phyloP scores from a whole-genome alignment of 108 stramenopile genomes.

The Nannochloropsis gaditana region DNA sequence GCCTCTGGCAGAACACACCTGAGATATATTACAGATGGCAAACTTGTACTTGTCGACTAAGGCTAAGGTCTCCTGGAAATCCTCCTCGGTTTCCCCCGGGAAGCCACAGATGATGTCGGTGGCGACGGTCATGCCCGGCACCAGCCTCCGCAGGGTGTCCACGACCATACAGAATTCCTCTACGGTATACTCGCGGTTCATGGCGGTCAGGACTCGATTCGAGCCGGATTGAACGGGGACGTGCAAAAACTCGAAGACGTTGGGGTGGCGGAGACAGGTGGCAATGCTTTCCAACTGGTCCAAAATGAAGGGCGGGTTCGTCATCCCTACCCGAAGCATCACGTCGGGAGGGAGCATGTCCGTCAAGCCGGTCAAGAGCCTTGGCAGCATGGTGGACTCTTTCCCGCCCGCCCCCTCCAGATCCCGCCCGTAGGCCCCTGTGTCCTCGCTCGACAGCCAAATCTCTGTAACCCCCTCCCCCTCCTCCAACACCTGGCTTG shows the following conservation, averaged over 20 bases:
- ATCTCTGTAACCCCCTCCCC: constrained; percentile 53
- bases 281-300: constrained; percentile 42
- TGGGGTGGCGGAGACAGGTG: constrained; percentile 18
- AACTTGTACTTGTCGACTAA: constrained; percentile 41
- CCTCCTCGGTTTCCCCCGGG: constrained; percentile 50
- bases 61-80: constrained; percentile 43
- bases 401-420: constrained; percentile 21
- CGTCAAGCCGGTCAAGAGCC: neutral
- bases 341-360: neutral
- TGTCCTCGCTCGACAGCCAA: constrained; percentile 56
- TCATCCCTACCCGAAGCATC: constrained; percentile 56
- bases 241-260: constrained; percentile 52
- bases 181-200: constrained; percentile 56
- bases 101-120: constrained; percentile 59
- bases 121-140: constrained; percentile 43
- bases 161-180: constrained; percentile 39
- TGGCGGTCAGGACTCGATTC: constrained; percentile 41
- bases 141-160: constrained; percentile 29
- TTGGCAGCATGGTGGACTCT: neutral
- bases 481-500: constrained; percentile 27
- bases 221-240: constrained; percentile 52
- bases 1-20: neutral
- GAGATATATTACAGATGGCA: constrained; percentile 45
- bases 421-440: constrained; percentile 57
- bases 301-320: constrained; percentile 58